Conservation (phyloP, 305 asterid species). For the Fraxinus xanthoxyloides region DNA sequence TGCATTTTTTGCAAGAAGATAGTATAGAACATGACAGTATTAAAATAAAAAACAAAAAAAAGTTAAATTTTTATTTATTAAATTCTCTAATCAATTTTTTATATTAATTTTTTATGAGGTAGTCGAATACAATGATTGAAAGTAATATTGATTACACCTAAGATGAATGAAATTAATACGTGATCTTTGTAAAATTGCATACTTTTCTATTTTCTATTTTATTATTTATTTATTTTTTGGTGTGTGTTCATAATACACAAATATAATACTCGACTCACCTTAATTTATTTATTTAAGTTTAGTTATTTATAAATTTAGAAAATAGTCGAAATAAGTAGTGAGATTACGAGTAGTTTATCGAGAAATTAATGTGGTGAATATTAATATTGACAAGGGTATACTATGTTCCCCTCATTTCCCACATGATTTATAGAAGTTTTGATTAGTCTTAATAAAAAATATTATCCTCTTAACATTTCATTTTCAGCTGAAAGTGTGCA, state of each 20-base stretch:
- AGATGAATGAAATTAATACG: background rate
- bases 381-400: background rate
- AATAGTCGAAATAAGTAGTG: too few species aligned
- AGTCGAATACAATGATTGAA: background rate
- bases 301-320: too few species aligned
- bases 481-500: conserved; percentile 32
- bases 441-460: conserved; percentile 24
- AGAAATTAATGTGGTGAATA: background rate
- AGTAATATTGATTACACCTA: background rate
- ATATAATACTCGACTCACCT: background rate
- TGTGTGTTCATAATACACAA: background rate
- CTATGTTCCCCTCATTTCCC: background rate
- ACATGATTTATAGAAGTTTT: background rate
- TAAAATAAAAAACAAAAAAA: too few species aligned
- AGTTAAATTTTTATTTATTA: too few species aligned
- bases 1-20: background rate
- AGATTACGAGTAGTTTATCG: too few species aligned
- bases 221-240: too few species aligned
- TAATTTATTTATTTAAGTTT: too few species aligned
- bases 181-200: too few species aligned
- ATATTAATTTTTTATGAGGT: background rate
- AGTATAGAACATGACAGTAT: background rate
- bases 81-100: background rate
- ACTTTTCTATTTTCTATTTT: too few species aligned
- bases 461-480: conserved; percentile 25